Evolutionary conservation across 495 filamentous ascomycete genomes (phyloP).

Genomic region (Pseudomonodictys pantanalensis): DNA sequence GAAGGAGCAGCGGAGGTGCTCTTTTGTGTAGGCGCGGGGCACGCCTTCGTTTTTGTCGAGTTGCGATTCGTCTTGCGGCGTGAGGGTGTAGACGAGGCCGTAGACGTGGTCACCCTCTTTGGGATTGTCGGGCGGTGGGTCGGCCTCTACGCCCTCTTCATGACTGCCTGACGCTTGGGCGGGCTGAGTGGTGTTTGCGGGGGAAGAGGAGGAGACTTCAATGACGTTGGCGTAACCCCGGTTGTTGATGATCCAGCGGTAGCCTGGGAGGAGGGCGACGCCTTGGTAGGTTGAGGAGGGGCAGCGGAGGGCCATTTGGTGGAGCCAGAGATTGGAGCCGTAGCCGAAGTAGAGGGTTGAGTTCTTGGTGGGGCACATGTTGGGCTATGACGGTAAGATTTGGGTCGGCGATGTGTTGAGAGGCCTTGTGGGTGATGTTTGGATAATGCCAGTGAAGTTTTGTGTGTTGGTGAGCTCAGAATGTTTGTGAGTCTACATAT

Average conservation of each 20-base stretch:
- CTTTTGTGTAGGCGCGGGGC: conserved; percentile 52
- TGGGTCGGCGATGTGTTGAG: too few species aligned
- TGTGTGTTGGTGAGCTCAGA: too few species aligned
- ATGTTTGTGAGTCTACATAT: too few species aligned
- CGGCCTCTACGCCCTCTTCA: conserved; percentile 1
- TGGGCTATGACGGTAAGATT: too few species aligned
- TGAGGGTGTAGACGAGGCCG: conserved; percentile 55
- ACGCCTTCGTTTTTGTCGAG: conserved; percentile 61
- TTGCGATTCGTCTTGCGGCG: conserved; percentile 43
- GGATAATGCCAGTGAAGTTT: too few species aligned
- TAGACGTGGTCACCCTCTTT: conserved; percentile 45
- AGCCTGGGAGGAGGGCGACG: conserved; percentile 49
- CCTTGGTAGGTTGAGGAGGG: conserved; percentile 49
- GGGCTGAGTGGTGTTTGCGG: neutral
- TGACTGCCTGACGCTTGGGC: neutral
- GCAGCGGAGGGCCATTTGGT: conserved; percentile 66
- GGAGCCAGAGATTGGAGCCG: conserved; percentile 66
- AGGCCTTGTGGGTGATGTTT: too few species aligned
- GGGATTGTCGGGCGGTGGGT: conserved; percentile 4
- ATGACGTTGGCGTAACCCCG: conserved; percentile 71
- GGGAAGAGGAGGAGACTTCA: conserved; percentile 8
- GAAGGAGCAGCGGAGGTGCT: conserved; percentile 43
- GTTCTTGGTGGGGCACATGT: neutral
- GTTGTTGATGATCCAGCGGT: conserved; percentile 65
- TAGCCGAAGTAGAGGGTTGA: conserved; percentile 65